Conservation (phyloP, 805 yeast species). For the Helenozyma rhizophorensis region DNA sequence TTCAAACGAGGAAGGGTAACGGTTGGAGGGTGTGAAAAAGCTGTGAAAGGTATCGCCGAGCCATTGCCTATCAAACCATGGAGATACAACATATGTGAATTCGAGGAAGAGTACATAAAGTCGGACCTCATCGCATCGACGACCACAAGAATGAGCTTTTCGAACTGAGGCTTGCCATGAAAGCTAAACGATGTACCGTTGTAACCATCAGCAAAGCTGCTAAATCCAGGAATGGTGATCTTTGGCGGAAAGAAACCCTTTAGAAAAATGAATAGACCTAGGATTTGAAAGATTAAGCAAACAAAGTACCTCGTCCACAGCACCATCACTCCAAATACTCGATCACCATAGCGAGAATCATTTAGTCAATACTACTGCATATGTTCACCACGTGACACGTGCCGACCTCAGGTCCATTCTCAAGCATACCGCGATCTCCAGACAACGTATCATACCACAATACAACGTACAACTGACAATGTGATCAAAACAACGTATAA, state of each 20-base stretch:
- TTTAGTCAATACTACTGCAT: too few species aligned
- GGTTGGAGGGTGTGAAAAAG: conserved; percentile 91
- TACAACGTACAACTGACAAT: too few species aligned
- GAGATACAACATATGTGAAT: conserved; percentile 61
- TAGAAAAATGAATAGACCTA: conserved; percentile 60
- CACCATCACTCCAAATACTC: too few species aligned
- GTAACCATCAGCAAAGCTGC: conserved; percentile 23
- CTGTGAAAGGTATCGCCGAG: conserved; percentile 82
- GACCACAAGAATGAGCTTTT: conserved; percentile 72
- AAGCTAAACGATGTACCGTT: conserved; percentile 11
- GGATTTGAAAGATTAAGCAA: conserved; percentile 17
- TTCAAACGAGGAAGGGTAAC: conserved; percentile 92
- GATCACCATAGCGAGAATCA: too few species aligned
- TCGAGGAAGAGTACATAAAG: conserved; percentile 59
- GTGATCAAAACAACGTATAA: too few species aligned
- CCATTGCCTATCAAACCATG: conserved; percentile 65
- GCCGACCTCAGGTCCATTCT: too few species aligned
- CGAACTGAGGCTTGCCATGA: conserved; percentile 44
- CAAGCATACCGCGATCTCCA: too few species aligned
- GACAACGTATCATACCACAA: too few species aligned
- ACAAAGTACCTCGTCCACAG: too few species aligned
- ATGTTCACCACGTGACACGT: too few species aligned
- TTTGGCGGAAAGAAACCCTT: conserved; percentile 93
- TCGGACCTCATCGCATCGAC: conserved; percentile 93
- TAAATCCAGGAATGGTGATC: conserved; percentile 60